A percentile compares a stretch with the other conserved stretches of the same genome.
Conservation (phyloP, 768 basidiomycete species). For the Tubosaeta sp. region DNA sequence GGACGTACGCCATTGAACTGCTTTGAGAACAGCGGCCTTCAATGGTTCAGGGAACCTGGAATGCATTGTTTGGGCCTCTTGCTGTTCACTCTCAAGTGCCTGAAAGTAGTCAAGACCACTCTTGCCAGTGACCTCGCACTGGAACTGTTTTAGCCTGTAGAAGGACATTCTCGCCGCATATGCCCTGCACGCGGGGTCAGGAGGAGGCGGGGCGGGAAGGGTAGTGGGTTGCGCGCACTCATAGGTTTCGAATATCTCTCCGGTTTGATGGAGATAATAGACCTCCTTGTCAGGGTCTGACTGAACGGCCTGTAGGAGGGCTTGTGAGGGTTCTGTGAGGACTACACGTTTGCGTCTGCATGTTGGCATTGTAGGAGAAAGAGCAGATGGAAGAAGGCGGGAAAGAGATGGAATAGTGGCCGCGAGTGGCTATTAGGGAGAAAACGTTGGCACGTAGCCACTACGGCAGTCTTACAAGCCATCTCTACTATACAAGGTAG, state of each 20-base stretch:
- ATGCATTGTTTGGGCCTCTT: conserved; percentile 87
- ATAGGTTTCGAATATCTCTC: conserved; percentile 96
- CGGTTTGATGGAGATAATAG: conserved; percentile 90
- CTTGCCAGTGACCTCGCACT: conserved; percentile 96
- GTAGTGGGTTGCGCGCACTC: conserved; percentile 56
- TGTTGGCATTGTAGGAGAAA: conserved; percentile 65
- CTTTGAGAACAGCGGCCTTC: conserved; percentile 85
- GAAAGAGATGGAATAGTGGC: conserved; percentile 50
- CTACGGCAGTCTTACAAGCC: conserved; percentile 28
- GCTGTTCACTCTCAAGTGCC: conserved; percentile 86
- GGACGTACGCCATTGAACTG: conserved; percentile 95
- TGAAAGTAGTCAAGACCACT: conserved; percentile 91
- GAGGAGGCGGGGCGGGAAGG: conserved; percentile 23
- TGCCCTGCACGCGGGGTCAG: conserved; percentile 38
- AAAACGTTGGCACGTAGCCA: conserved; percentile 44
- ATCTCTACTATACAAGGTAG: conserved; percentile 20
- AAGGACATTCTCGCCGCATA: conserved; percentile 93
- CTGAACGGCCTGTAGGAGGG: conserved; percentile 62
- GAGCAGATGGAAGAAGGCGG: conserved; percentile 47
- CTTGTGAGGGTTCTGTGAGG: conserved; percentile 74
- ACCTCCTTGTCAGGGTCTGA: conserved; percentile 69
- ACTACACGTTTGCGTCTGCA: conserved; percentile 88
- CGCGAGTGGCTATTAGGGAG: conserved; percentile 54
- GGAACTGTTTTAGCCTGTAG: conserved; percentile 91
- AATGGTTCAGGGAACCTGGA: conserved; percentile 88